Conservation (phyloP, 176 grass and related monocot genomes). For the Oryza officinalis region DNA sequence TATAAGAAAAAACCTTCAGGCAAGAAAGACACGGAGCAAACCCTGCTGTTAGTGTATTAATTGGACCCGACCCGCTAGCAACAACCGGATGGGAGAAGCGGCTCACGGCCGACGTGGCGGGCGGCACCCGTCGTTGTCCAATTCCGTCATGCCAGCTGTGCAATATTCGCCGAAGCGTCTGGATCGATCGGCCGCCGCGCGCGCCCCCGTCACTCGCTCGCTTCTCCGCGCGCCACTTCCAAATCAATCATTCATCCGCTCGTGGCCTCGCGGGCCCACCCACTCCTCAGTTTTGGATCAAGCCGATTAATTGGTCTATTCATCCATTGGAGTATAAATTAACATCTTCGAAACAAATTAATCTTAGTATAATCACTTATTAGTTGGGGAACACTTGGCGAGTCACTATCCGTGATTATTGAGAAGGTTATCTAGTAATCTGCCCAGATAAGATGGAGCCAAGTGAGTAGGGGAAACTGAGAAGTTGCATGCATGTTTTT, state of each 20-base stretch:
- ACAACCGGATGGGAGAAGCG: neutral
- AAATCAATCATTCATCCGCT: neutral
- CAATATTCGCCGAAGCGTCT: conserved; percentile 24
- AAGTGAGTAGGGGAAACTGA: neutral
- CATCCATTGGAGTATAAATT: neutral
- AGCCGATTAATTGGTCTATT: neutral
- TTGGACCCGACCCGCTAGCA: neutral
- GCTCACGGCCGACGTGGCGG: neutral
- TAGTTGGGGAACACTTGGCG: neutral
- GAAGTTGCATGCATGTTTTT: neutral
- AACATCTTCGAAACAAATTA: neutral
- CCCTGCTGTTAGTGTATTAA: too few relatives aligned
- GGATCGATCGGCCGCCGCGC: neutral
- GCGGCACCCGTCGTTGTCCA: conserved; percentile 11
- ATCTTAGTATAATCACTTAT: neutral
- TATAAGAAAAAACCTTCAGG: too few relatives aligned
- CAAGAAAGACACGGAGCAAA: too few relatives aligned
- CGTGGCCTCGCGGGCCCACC: neutral
- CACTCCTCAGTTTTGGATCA: neutral
- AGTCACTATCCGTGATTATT: neutral
- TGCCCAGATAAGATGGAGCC: neutral
- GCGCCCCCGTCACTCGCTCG: too few relatives aligned
- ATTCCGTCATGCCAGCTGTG: neutral
- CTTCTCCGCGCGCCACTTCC: too few relatives aligned
- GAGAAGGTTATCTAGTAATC: neutral